phyloP scores from a whole-genome alignment of 2,329 filamentous ascomycete genomes.

The Cryphonectria carpinicola region DNA sequence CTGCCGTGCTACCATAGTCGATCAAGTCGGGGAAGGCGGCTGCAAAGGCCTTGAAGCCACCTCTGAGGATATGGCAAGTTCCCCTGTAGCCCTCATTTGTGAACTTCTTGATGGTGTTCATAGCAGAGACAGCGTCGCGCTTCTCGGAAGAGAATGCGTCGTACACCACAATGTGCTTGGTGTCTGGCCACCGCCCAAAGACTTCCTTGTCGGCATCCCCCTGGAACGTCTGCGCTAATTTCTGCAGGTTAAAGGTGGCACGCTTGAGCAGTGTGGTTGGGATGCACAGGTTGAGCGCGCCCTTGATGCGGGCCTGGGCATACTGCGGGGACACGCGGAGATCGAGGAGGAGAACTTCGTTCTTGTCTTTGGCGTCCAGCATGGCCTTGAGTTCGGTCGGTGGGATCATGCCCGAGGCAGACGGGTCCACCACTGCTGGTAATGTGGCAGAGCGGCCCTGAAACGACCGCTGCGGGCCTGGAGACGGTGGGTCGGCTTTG shows the following conservation, averaged over 20 bases:
- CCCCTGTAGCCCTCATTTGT: conserved; percentile 80
- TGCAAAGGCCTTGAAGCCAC: conserved; percentile 79
- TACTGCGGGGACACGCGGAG: conserved; percentile 86
- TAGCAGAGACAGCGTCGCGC: conserved; percentile 78
- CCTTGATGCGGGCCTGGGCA: conserved; percentile 71
- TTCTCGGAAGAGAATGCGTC: conserved; percentile 76
- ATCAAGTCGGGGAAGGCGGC: conserved; percentile 67
- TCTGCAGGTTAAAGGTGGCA: conserved; percentile 85
- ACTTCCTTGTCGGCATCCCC: conserved; percentile 68
- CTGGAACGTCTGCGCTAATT: conserved; percentile 85
- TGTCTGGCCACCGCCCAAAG: conserved; percentile 77
- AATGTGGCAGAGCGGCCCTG: conserved; percentile 51
- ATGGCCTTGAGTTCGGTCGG: conserved; percentile 60
- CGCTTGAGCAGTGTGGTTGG: conserved; percentile 92
- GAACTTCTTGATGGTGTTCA: conserved; percentile 95
- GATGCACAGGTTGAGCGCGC: conserved; percentile 91
- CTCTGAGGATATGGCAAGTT: conserved; percentile 73
- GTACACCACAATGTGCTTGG: conserved; percentile 82
- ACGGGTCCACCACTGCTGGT: conserved; percentile 53
- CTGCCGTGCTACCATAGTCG: conserved; percentile 47
- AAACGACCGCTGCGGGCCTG: conserved; percentile 35
- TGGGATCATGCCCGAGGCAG: conserved; percentile 56
- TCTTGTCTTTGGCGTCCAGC: conserved; percentile 47
- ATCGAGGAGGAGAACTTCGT: conserved; percentile 73
- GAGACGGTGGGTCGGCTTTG: conserved; percentile 46